Percentiles rank a stretch among this genome's conserved stretches.
These are phyloP conservation scores for Phymatotrichopsis omnivora DNA, from an alignment of 2,329 filamentous ascomycete species.

Conservation along the genomic window DNA sequence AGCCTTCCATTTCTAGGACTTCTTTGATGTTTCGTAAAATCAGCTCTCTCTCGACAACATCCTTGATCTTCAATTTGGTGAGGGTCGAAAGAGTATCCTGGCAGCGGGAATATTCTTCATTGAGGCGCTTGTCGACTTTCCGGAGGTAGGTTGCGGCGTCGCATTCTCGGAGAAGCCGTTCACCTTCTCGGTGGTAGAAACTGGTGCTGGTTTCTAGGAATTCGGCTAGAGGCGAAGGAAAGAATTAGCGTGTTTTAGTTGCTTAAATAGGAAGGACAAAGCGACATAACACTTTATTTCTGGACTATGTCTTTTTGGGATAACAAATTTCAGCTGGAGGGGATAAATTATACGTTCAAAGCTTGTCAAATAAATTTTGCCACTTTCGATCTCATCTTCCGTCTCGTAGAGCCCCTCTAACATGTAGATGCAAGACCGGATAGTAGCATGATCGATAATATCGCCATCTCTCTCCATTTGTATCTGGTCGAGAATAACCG, in stretches of 20 bases:
- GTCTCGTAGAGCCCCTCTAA: constrained; percentile 78
- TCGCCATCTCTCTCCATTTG: constrained; percentile 87
- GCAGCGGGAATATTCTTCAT: constrained; percentile 74
- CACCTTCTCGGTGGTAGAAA: constrained; percentile 70
- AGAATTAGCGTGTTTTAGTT: background rate
- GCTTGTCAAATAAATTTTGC: constrained; percentile 70
- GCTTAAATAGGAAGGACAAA: background rate
- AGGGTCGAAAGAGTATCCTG: constrained; percentile 65
- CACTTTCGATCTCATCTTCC: constrained; percentile 62
- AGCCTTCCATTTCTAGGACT: constrained; percentile 73
- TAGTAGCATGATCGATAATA: constrained; percentile 55
- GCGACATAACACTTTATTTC: no score
- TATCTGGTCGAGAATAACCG: constrained; percentile 80
- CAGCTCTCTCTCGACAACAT: constrained; percentile 69
- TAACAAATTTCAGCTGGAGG: background rate
- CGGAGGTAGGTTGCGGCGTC: constrained; percentile 76
- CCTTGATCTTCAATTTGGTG: constrained; percentile 61
- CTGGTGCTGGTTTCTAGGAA: constrained; percentile 60
- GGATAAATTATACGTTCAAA: constrained; percentile 53
- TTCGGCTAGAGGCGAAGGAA: constrained; percentile 32
- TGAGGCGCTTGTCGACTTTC: constrained; percentile 61
- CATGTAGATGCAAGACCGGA: constrained; percentile 81
- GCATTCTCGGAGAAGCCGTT: constrained; percentile 60
- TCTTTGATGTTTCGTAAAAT: constrained; percentile 68
- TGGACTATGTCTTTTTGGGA: background rate